These are phyloP conservation scores for Neurospora sp. DNA, from an alignment of 2,329 filamentous ascomycete genomes.

Conservation along the genomic window DNA sequence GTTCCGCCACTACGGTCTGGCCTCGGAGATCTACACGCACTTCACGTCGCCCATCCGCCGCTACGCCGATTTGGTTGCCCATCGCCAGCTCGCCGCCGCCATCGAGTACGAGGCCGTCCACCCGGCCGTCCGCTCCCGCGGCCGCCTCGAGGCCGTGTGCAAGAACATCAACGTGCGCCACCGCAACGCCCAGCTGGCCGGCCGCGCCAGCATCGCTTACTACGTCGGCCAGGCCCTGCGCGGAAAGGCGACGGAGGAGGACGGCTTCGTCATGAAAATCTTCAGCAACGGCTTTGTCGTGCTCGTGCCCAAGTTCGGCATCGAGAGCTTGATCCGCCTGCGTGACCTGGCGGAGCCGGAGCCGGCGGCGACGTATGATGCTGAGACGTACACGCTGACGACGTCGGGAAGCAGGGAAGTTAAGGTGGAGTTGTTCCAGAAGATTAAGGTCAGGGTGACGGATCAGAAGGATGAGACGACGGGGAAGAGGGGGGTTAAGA, in stretches of 20 bases:
- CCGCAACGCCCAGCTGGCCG: slow-evolving; percentile 92
- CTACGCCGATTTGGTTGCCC: slow-evolving; percentile 92
- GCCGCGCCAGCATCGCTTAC: slow-evolving; percentile 89
- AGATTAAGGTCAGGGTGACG: slow-evolving; percentile 78
- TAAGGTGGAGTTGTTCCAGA: slow-evolving; percentile 79
- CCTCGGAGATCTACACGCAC: slow-evolving; percentile 95
- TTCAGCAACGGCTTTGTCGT: slow-evolving; percentile 98
- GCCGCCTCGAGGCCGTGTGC: slow-evolving; percentile 85
- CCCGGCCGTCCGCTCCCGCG: slow-evolving; percentile 67
- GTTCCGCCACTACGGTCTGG: slow-evolving; percentile 94
- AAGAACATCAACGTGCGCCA: slow-evolving; percentile 98
- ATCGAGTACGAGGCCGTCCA: slow-evolving; percentile 90
- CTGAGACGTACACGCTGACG: slow-evolving; percentile 70
- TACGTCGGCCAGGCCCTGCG: slow-evolving; percentile 96
- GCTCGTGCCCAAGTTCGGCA: slow-evolving; percentile 89
- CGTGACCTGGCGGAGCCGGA: slow-evolving; percentile 71
- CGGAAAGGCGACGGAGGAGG: slow-evolving; percentile 65
- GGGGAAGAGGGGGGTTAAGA: slow-evolving; percentile 86
- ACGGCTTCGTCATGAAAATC: slow-evolving; percentile 92
- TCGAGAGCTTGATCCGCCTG: slow-evolving; percentile 82
- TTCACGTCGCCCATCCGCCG: slow-evolving; percentile 96
- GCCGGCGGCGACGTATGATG: slow-evolving; percentile 74
- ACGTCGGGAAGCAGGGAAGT: slow-evolving; percentile 45
- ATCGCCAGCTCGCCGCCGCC: slow-evolving; percentile 87
- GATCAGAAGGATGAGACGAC: slow-evolving; percentile 91